Conservation (phyloP, 768 basidiomycete genomes). For the Piloderma croceum region DNA sequence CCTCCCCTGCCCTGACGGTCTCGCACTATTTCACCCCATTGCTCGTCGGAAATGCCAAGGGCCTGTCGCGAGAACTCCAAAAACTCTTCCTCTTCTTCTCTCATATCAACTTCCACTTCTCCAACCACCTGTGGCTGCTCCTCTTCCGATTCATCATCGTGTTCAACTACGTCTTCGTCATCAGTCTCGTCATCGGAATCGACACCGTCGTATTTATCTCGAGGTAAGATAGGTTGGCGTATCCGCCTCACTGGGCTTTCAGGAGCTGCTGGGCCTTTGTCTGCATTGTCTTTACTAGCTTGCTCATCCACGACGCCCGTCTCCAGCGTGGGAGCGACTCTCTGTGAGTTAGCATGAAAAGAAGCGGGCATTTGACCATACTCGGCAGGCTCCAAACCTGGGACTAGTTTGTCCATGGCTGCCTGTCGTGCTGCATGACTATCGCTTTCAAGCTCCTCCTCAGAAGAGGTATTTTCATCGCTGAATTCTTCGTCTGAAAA, state of each 20-base stretch:
- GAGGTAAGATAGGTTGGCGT: constrained; percentile 73
- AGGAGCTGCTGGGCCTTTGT: constrained; percentile 5
- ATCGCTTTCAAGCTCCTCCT: constrained; percentile 28
- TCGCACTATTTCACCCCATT: constrained; percentile 81
- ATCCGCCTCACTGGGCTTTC: constrained; percentile 39
- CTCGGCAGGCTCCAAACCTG: constrained; percentile 70
- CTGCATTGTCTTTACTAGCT: constrained; percentile 13
- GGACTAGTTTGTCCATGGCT: constrained; percentile 78
- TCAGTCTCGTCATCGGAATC: constrained; percentile 88
- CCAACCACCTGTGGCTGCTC: constrained; percentile 80
- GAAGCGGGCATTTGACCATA: constrained; percentile 85
- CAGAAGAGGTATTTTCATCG: constrained; percentile 40
- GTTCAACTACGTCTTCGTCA: constrained; percentile 46
- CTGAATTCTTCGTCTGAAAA: constrained; percentile 54
- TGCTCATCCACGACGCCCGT: constrained; percentile 33
- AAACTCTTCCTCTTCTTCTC: constrained; percentile 90
- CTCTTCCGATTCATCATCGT: constrained; percentile 54
- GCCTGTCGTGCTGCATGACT: constrained; percentile 43
- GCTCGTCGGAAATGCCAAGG: constrained; percentile 81
- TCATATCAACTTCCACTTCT: constrained; percentile 87
- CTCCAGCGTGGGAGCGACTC: constrained; percentile 43
- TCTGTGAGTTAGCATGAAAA: constrained; percentile 66
- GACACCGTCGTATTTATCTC: constrained; percentile 87
- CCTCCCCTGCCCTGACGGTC: constrained; percentile 80
- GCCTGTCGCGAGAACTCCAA: constrained; percentile 91